Conservation (phyloP, 257 asterid genomes). For the Craterostigma plantagineum region DNA sequence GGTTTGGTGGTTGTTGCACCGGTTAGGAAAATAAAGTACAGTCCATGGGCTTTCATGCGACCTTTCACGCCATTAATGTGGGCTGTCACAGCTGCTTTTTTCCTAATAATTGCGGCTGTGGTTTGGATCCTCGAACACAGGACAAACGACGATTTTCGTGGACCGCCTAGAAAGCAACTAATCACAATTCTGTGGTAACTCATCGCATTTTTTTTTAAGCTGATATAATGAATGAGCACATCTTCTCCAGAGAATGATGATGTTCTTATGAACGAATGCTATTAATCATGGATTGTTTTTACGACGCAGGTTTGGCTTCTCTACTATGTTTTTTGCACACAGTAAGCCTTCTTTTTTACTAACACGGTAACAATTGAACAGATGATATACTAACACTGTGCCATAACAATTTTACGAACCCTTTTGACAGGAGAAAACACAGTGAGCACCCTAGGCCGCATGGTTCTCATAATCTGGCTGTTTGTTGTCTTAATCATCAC, state of each 20-base stretch:
- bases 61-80: constrained; percentile 67
- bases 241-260: background rate
- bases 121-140: constrained; percentile 74
- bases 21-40: constrained; percentile 27
- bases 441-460: constrained; percentile 52
- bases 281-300: constrained; percentile 3
- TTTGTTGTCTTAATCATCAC: constrained; percentile 56
- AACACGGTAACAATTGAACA: background rate
- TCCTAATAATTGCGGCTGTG: constrained; percentile 43
- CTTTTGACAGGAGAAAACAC: constrained; percentile 53
- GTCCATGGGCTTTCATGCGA: constrained; percentile 60
- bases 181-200: constrained; percentile 58
- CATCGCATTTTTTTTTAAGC: background rate
- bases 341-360: constrained; percentile 24
- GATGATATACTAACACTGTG: too few species aligned
- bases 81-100: constrained; percentile 44
- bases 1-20: constrained; percentile 69
- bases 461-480: constrained; percentile 68
- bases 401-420: background rate
- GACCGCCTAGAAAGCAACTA: constrained; percentile 55
- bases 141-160: constrained; percentile 70
- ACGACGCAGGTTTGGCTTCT: constrained; percentile 75
- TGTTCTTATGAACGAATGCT: too few species aligned
- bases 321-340: constrained; percentile 62
- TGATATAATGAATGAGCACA: too few species aligned